Base-by-base conservation (phyloP, 139 green algal species). In the Chlorella sp. region DNA sequence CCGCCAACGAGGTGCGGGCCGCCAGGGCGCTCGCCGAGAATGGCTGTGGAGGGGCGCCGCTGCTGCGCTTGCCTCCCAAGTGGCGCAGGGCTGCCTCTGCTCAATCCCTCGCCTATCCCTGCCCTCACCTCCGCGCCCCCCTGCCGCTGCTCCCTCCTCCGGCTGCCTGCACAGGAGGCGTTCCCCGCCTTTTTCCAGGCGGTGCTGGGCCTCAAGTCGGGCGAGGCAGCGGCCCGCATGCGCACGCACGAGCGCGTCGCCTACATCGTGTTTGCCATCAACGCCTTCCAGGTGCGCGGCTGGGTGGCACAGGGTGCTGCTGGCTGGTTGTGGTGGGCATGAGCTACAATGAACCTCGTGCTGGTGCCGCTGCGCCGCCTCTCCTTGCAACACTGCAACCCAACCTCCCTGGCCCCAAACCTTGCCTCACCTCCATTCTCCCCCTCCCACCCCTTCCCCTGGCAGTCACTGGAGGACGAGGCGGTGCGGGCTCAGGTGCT, bases 201-300 rank as follows among this genome's bases (percentile, higher is more conserved):
- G 6, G 86, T 98, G 38, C 26, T 96, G 32, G 78, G 67, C 36
- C 87, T 98, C 34, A 91, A 95, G 88, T 58, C 75, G 1, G 64
- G 67, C 16, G 65, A 70, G 67, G 20, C 67, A 5, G 82, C 14
- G 22, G 51, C 11, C 30, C 56, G 48, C 65, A 81, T 87, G 83
- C 83, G 64, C 83, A 78, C 73, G 46, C 83, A 83, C 46, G 95
- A 99, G 91, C 85, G 86, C n/a, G 93, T 95, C 6, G 80, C 90
- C 16, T 97, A 95, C 90, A 81, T 98, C 65, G 82, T 97, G 22
- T 98, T 98, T 82, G 80, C 94, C 74, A 96, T 96, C 87, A 93
- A 98, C 73, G 87, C 92, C 38, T 98, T 98, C 85, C 92, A 96
- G 91, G 92, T 93, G 74, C 8, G 74, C 56, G 9, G 56, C 32